Evolutionary conservation across 176 grass and related monocot species (phyloP).

Genomic region (barley (Hordeum vulgare)): DNA sequence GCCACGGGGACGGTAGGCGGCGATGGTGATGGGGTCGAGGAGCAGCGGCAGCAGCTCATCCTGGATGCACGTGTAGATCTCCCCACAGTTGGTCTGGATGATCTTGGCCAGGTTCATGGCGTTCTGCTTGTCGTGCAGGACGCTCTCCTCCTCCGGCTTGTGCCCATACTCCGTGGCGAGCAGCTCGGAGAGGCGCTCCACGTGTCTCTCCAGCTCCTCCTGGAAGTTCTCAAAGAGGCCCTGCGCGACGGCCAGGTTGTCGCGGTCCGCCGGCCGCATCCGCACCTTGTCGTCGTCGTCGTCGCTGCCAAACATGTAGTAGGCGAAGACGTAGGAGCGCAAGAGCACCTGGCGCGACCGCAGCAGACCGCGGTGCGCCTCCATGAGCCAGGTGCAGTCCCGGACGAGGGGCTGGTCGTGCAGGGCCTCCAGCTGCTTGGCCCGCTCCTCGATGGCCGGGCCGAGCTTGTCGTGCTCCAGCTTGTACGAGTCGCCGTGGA

Average conservation of each 20-base stretch:
- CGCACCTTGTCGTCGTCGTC: not conserved
- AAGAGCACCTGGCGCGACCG: constrained; percentile 22
- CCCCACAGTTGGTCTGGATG: constrained; percentile 9
- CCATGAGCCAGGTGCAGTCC: constrained; percentile 9
- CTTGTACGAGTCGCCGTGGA: constrained; percentile 12
- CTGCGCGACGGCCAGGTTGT: constrained; percentile 11
- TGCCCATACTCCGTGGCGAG: not conserved
- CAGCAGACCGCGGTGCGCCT: constrained; percentile 14
- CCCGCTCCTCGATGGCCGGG: not conserved
- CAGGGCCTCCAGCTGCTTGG: not conserved
- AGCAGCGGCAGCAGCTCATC: constrained; percentile 42
- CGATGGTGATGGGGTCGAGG: not conserved
- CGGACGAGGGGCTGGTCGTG: fast-evolving
- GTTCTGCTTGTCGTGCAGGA: not conserved
- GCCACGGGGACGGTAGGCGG: constrained; percentile 12
- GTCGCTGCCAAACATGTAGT: constrained; percentile 46
- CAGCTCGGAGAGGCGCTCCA: constrained; percentile 27
- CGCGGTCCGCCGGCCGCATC: not conserved
- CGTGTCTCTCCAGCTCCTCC: constrained; percentile 16
- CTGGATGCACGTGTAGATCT: constrained; percentile 36
- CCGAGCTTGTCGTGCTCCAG: constrained; percentile 20
- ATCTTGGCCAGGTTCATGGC: constrained; percentile 12
- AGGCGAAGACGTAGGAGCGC: constrained; percentile 47
- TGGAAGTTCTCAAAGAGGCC: constrained; percentile 52
- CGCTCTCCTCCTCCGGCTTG: not conserved